phyloP scores from a whole-genome alignment of 768 basidiomycete species.

The Paxillus involutus region DNA sequence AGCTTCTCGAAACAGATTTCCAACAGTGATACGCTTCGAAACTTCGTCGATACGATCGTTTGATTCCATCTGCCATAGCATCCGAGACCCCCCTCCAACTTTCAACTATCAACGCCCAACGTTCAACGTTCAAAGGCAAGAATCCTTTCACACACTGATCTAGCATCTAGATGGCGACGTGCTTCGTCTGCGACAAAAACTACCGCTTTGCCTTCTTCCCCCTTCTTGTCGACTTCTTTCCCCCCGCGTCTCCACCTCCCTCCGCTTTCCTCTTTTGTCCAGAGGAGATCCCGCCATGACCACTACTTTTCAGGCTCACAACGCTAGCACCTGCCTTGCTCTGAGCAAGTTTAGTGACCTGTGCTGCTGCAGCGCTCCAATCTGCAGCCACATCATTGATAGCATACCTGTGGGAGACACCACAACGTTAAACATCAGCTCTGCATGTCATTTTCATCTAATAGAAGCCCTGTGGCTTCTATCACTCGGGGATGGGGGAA shows the following conservation, averaged over 20 bases:
- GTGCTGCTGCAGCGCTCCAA: slow-evolving; percentile 74
- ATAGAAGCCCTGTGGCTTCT: slow-evolving; percentile 10
- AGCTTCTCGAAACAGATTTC: too few relatives aligned
- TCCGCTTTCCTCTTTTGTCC: slow-evolving; percentile 62
- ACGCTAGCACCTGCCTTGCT: slow-evolving; percentile 59
- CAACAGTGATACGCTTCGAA: too few relatives aligned
- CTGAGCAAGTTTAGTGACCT: slow-evolving; percentile 54
- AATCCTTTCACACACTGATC: too few relatives aligned
- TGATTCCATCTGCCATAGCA: too few relatives aligned
- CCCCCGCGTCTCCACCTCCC: slow-evolving; percentile 33
- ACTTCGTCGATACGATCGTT: too few relatives aligned
- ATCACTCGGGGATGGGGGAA: too few relatives aligned
- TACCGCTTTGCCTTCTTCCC: slow-evolving; percentile 42
- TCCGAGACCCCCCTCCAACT: too few relatives aligned
- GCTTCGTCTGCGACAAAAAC: neutral
- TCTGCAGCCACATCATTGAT: slow-evolving; percentile 71
- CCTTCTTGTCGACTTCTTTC: slow-evolving; percentile 51
- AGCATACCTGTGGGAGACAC: slow-evolving; percentile 51
- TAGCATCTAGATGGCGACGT: too few relatives aligned
- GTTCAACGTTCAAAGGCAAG: too few relatives aligned
- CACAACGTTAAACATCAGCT: neutral
- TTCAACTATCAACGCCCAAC: too few relatives aligned
- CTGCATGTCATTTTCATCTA: slow-evolving; percentile 3
- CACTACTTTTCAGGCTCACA: slow-evolving; percentile 64
- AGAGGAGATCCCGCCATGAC: slow-evolving; percentile 27